Base-by-base conservation (phyloP, 169 alveolate genomes). In the Plasmodium ovale region DNA sequence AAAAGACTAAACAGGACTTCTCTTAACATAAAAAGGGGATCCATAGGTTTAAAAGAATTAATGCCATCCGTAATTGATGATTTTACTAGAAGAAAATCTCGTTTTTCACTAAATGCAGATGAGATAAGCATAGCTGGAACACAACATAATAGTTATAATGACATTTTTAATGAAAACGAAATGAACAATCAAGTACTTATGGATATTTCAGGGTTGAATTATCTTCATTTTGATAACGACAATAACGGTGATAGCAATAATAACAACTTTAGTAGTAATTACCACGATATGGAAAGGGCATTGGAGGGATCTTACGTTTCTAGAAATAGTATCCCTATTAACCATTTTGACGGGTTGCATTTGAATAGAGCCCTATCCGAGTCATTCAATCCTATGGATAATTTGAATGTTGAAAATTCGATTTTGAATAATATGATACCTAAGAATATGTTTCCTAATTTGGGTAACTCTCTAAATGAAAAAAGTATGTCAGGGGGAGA, bases 81-180 rank as follows among this genome's bases (percentile, higher is more conserved):
- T 64, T 82, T 82, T 53, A 29, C 84, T 16, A 51, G 53, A 21
- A 82, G 90, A 33, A 82, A 47, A 37, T 82, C 90, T 14, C 79
- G 90, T 7, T 82, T 82, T 64, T 82, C 90, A 0, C 21, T 82
- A 59, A 64, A 65, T 51, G 84, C 90, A 27, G 90, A 82, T 65
- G 90, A 82, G 58, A 82, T 82, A 49, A 82, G 90, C 23, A 82
- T 82, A 49, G 71, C 84, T 39, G 90, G 90, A 29, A 65, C 82
- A 9, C 53, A 82, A 59, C n/a, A 65, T 23, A 65, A 64, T 44
- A 59, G 31, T 37, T 65, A 67, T 29, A 59, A 59, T 39, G 79
- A 82, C 59, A 19, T 65, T 25, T 74, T 59, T 74, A 82, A 82
- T 44, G 90, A 82, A 23, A 82, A 53, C 29, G 90, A 82, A 53